A percentile compares a stretch with the other conserved stretches of the same genome.
Evolutionary conservation across 2,329 filamentous ascomycete genomes (phyloP).

Genomic region (Sphaerulina vaccinii): DNA sequence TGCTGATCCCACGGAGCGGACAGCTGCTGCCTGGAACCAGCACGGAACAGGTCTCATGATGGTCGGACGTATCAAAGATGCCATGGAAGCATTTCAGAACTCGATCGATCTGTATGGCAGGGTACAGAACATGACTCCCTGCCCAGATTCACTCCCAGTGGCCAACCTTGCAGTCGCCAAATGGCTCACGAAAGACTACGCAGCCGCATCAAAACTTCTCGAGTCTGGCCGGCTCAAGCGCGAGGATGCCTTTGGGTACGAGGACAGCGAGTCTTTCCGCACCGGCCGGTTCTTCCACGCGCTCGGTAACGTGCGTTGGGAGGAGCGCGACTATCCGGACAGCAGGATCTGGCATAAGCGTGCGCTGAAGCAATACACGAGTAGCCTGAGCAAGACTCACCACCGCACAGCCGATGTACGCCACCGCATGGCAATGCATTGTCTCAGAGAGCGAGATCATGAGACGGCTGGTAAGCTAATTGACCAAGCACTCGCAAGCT

Average conservation of each 20-base stretch:
- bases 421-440: slow-evolving; percentile 7
- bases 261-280: slow-evolving; percentile 5
- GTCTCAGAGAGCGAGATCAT: background rate
- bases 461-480: background rate
- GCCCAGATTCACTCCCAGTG: slow-evolving; percentile 3
- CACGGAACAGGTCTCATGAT: slow-evolving; percentile 11
- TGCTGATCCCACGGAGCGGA: background rate
- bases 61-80: background rate
- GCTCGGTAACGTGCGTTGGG: slow-evolving; percentile 12
- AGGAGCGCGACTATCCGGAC: background rate
- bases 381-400: background rate
- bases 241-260: slow-evolving; percentile 5
- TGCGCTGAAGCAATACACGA: slow-evolving; percentile 5
- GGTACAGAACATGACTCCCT: background rate
- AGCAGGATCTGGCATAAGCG: slow-evolving; percentile 10
- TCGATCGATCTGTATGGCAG: slow-evolving; percentile 4
- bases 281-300: slow-evolving; percentile 13
- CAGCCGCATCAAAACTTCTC: background rate
- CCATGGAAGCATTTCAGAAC: background rate
- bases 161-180: slow-evolving; percentile 7
- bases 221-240: background rate
- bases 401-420: slow-evolving; percentile 15
- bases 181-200: slow-evolving; percentile 1
- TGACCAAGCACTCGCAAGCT: slow-evolving; percentile 14
- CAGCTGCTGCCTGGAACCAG: slow-evolving; percentile 8